These are phyloP conservation scores for Heliamphora pulchella DNA, from an alignment of 179 eudicot genomes.

Conservation along the genomic window DNA sequence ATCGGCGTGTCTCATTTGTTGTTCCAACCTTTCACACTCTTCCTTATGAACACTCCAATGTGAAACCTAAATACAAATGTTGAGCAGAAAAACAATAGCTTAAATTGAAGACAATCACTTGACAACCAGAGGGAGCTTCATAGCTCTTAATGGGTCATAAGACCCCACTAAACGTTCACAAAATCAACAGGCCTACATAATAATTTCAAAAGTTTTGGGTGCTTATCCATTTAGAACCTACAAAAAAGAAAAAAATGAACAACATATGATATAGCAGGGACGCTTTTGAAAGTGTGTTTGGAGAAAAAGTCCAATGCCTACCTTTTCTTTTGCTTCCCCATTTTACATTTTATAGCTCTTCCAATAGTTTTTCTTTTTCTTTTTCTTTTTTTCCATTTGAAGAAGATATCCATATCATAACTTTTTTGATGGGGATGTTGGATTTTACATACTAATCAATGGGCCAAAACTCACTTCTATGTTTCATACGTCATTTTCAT, in stretches of 20 bases:
- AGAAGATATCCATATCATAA: no score
- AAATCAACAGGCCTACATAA: neutral
- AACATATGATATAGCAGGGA: no score
- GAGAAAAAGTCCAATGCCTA: no score
- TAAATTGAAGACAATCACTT: slow-evolving; percentile 4
- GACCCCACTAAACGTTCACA: neutral
- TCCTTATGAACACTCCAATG: slow-evolving; percentile 72
- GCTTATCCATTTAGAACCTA: neutral
- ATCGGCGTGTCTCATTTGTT: slow-evolving; percentile 50
- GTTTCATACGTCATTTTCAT: no score
- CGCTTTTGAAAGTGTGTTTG: no score
- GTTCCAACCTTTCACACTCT: slow-evolving; percentile 74
- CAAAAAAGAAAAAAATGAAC: neutral
- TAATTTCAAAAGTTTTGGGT: neutral
- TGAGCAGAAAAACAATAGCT: neutral
- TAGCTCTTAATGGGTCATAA: neutral
- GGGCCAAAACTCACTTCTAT: no score
- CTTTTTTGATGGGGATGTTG: no score
- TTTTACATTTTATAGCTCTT: no score
- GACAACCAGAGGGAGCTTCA: slow-evolving; percentile 7
- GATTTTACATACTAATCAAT: no score
- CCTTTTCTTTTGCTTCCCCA: no score
- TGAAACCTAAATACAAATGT: slow-evolving; percentile 35
- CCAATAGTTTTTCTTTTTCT: no score
- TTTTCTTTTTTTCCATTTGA: no score